These are phyloP conservation scores for Nakataea oryzae DNA, from an alignment of 2,329 filamentous ascomycete species.

Conservation along the genomic window DNA sequence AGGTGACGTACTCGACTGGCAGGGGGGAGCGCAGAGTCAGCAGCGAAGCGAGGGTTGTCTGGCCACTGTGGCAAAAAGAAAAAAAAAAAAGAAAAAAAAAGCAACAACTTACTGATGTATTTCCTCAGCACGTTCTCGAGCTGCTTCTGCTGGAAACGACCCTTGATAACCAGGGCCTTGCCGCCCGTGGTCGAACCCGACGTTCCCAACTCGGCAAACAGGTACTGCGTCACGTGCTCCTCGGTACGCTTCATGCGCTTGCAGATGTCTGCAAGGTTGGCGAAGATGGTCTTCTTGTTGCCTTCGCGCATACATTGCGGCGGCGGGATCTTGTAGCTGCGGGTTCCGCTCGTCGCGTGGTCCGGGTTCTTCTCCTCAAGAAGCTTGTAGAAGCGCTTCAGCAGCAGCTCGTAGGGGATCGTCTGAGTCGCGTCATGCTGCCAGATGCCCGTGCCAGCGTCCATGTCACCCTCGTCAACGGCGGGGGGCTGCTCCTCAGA, in stretches of 20 bases:
- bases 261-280: constrained; percentile 97
- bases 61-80: neutral
- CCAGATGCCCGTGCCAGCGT: constrained; percentile 86
- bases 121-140: constrained; percentile 94
- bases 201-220: constrained; percentile 97
- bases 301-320: constrained; percentile 98
- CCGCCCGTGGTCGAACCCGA: constrained; percentile 90
- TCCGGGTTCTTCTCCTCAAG: constrained; percentile 96
- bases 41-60: neutral
- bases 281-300: constrained; percentile 99
- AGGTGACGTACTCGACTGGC: constrained; percentile 89
- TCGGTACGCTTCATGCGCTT: constrained; percentile 99
- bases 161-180: constrained; percentile 88
- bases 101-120: constrained; percentile 67
- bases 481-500: constrained; percentile 33
- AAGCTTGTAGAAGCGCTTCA: constrained; percentile 88
- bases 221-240: constrained; percentile 92
- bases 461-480: constrained; percentile 58
- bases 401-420: constrained; percentile 77
- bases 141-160: constrained; percentile 99
- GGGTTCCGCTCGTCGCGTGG: constrained; percentile 75
- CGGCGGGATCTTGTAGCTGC: constrained; percentile 98
- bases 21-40: constrained; percentile 16
- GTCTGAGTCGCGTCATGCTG: constrained; percentile 65
- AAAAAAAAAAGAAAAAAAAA: constrained; percentile 11